Evolutionary conservation across 768 basidiomycete genomes (phyloP).

Genomic region (Pleurotus ostreatus): DNA sequence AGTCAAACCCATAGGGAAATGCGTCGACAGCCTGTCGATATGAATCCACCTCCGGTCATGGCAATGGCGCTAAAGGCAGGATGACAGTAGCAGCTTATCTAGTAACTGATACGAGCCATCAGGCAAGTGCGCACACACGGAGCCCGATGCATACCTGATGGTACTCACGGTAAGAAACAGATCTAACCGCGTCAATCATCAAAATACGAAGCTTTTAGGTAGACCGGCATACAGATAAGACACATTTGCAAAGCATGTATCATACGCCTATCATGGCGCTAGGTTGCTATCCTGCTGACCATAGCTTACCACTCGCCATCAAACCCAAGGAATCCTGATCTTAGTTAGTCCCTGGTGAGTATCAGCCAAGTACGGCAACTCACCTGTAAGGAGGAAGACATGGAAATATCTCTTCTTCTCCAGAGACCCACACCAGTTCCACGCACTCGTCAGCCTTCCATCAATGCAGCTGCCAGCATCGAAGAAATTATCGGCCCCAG

Average conservation of each 20-base stretch:
- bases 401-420: conserved; percentile 88
- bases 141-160: neutral
- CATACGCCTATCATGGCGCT: neutral
- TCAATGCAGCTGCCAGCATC: conserved; percentile 86
- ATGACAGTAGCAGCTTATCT: too few relatives aligned
- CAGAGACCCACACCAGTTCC: conserved; percentile 86
- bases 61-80: too few relatives aligned
- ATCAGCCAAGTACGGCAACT: conserved; percentile 18
- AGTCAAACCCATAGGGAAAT: neutral
- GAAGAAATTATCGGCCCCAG: conserved; percentile 88
- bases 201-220: neutral
- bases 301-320: conserved; percentile 74
- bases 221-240: neutral
- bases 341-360: conserved; percentile 3
- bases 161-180: neutral
- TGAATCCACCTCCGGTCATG: too few relatives aligned
- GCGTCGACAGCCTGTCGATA: neutral
- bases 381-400: conserved; percentile 73
- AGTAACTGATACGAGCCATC: too few relatives aligned
- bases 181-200: neutral
- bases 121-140: neutral
- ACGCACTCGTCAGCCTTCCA: conserved; percentile 82
- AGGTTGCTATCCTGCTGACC: neutral
- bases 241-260: neutral
- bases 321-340: conserved; percentile 74